Percentiles rank a stretch among this genome's conserved stretches.
Conservation (phyloP, 768 basidiomycete genomes). For the Crucibulum laeve region DNA sequence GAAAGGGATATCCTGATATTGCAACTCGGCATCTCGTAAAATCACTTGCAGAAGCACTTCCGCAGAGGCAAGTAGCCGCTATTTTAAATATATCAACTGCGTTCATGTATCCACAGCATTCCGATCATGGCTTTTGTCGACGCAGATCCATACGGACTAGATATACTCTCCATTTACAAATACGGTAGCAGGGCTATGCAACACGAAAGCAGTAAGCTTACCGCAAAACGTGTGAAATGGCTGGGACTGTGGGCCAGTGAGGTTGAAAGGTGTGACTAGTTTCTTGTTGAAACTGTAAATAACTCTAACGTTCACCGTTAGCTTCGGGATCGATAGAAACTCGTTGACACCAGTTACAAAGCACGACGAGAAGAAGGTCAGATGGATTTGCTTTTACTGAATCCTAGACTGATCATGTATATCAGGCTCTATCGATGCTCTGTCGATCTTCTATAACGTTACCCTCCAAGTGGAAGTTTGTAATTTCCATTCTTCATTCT, state of each 20-base stretch:
- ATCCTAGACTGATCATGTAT: not conserved
- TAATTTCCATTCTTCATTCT: constrained; percentile 6
- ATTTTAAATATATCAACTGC: not conserved
- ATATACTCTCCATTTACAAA: constrained; percentile 87
- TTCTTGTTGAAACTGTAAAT: not conserved
- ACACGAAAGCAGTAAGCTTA: constrained; percentile 69
- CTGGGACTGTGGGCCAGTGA: constrained; percentile 75
- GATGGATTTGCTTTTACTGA: constrained; percentile 2
- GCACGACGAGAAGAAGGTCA: constrained; percentile 74
- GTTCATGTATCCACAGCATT: constrained; percentile 39
- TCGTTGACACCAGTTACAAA: constrained; percentile 63
- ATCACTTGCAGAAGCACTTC: constrained; percentile 63
- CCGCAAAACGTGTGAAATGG: constrained; percentile 71
- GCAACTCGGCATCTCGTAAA: constrained; percentile 84
- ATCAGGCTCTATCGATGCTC: constrained; percentile 68
- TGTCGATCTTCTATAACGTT: constrained; percentile 31
- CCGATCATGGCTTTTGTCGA: constrained; percentile 83
- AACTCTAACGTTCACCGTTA: constrained; percentile 18
- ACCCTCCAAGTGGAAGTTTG: constrained; percentile 66
- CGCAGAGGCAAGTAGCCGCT: constrained; percentile 39
- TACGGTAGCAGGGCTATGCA: constrained; percentile 69
- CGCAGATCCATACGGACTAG: constrained; percentile 87
- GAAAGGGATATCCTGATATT: constrained; percentile 95
- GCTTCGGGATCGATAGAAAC: constrained; percentile 58
- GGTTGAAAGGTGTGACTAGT: constrained; percentile 45